Percentiles rank a stretch among this genome's conserved stretches.
These are phyloP conservation scores for Bjerkandera adusta DNA, from an alignment of 1,284 basidiomycete species.

Conservation along the genomic window DNA sequence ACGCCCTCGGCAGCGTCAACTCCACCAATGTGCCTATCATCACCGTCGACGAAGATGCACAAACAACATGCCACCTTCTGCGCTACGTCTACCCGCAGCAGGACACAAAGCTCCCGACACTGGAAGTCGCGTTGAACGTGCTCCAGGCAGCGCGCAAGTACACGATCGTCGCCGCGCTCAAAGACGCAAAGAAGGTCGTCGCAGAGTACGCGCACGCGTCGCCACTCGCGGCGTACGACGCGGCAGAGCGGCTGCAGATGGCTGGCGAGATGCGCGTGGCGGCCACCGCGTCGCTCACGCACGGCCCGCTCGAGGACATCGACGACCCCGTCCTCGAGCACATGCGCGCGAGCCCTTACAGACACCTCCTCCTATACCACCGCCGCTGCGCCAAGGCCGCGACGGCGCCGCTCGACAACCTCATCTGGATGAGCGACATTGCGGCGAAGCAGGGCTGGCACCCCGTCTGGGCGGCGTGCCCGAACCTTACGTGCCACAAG, in stretches of 20 bases:
- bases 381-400: background rate
- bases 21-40: too few species aligned
- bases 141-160: constrained; percentile 20
- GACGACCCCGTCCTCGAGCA: constrained; percentile 12
- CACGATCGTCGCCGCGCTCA: constrained; percentile 12
- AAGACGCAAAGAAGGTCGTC: background rate
- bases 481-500: too few species aligned
- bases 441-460: too few species aligned
- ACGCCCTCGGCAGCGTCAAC: too few species aligned
- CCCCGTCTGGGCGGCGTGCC: too few species aligned
- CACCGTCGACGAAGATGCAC: too few species aligned
- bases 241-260: constrained; percentile 10
- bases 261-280: constrained; percentile 9
- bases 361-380: constrained; percentile 4
- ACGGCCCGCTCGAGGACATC: too few species aligned
- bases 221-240: constrained; percentile 15
- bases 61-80: constrained; percentile 43
- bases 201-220: constrained; percentile 2
- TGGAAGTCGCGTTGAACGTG: background rate
- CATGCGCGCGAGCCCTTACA: constrained; percentile 10
- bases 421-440: too few species aligned
- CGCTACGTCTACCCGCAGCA: constrained; percentile 34
- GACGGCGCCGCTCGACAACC: too few species aligned
- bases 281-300: background rate
- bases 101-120: constrained; percentile 4